phyloP scores from a whole-genome alignment of 495 filamentous ascomycete genomes.

The Apiosordaria backusii region DNA sequence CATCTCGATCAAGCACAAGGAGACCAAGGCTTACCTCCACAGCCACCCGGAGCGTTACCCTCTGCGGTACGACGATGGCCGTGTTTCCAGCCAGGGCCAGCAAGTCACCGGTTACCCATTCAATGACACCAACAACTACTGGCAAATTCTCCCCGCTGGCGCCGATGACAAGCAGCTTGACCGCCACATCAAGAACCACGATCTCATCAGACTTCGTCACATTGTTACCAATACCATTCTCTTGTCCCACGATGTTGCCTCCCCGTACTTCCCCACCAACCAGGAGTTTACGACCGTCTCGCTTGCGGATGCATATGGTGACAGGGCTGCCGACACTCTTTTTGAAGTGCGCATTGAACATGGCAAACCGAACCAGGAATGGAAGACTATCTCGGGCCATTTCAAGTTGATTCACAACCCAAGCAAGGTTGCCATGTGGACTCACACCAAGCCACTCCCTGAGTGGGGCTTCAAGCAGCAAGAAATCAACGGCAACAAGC shows the following conservation, averaged over 20 bases:
- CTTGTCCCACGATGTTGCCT: conserved; percentile 97
- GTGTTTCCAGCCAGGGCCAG: conserved; percentile 95
- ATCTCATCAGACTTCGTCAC: conserved; percentile 84
- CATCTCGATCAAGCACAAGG: conserved; percentile 89
- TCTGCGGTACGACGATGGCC: conserved; percentile 92
- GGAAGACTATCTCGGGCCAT: conserved; percentile 82
- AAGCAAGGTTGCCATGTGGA: conserved; percentile 98
- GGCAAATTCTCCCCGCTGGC: conserved; percentile 76
- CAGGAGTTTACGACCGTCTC: conserved; percentile 93
- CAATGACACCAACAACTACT: conserved; percentile 98
- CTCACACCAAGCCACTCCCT: conserved; percentile 84
- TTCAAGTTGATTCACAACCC: conserved; percentile 94
- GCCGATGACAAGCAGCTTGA: conserved; percentile 52
- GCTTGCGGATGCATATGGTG: conserved; percentile 66
- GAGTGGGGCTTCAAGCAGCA: conserved; percentile 97
- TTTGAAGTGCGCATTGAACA: conserved; percentile 91
- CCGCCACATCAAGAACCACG: conserved; percentile 74
- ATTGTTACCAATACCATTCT: conserved; percentile 82
- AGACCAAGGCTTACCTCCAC: conserved; percentile 93
- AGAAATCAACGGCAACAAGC: conserved; percentile 99
- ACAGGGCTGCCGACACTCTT: conserved; percentile 81
- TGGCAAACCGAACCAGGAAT: conserved; percentile 75
- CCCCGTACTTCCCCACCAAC: conserved; percentile 93
- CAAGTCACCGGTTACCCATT: conserved; percentile 97
- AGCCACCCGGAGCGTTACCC: conserved; percentile 89